These are phyloP conservation scores for Periconia sp. DNA, from an alignment of 2,329 filamentous ascomycete species.

Conservation along the genomic window DNA sequence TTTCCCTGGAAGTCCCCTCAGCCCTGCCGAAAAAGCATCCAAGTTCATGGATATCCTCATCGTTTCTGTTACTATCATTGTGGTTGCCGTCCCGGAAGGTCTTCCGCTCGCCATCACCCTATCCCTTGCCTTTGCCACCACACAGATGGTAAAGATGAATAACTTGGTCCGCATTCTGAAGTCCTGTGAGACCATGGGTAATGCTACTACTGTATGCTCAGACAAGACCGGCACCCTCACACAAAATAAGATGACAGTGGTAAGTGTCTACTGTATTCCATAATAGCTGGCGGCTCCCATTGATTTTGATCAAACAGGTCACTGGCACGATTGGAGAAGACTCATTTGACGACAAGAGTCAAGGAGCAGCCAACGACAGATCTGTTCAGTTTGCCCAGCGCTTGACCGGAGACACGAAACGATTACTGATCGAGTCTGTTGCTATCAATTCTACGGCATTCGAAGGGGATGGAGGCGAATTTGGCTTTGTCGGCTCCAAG, in stretches of 20 bases:
- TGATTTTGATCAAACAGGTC: no score
- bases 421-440: slow-evolving; percentile 29
- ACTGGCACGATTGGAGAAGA: slow-evolving; percentile 42
- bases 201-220: slow-evolving; percentile 44
- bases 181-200: slow-evolving; percentile 44
- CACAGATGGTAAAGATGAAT: slow-evolving; percentile 42
- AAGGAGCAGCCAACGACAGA: slow-evolving; percentile 51
- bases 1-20: slow-evolving; percentile 34
- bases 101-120: slow-evolving; percentile 37
- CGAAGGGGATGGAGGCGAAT: slow-evolving; percentile 52
- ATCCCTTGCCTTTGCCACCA: slow-evolving; percentile 37
- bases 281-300: no score
- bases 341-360: slow-evolving; percentile 60
- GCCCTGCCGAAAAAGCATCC: slow-evolving; percentile 39
- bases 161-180: slow-evolving; percentile 44
- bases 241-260: slow-evolving; percentile 51
- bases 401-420: slow-evolving; percentile 45
- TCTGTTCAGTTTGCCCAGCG: slow-evolving; percentile 49
- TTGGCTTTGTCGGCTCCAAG: slow-evolving; percentile 62
- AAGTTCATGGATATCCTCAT: slow-evolving; percentile 48
- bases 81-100: slow-evolving; percentile 48
- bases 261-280: no score
- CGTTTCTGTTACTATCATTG: slow-evolving; percentile 47
- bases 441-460: slow-evolving; percentile 59
- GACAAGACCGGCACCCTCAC: slow-evolving; percentile 47